These are phyloP conservation scores for Trichoderma asperellum DNA, from an alignment of 2,329 filamentous ascomycete genomes.

Conservation along the genomic window DNA sequence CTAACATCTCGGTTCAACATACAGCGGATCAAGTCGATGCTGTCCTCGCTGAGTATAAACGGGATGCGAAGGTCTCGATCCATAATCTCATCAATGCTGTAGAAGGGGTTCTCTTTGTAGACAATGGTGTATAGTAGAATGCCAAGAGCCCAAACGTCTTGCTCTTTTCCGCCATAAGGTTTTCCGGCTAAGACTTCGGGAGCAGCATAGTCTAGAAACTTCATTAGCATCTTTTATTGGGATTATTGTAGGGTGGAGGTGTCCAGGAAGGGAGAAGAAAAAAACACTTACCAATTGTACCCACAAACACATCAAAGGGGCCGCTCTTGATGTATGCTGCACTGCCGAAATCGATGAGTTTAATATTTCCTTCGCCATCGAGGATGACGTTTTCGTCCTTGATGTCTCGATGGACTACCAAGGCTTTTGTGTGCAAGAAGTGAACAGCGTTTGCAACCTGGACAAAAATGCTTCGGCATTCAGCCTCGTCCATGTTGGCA, in stretches of 20 bases:
- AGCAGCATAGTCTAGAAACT: conserved; percentile 81
- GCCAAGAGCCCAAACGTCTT: conserved; percentile 97
- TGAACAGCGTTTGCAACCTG: conserved; percentile 90
- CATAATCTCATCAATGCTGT: conserved; percentile 99
- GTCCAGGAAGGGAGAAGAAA: background rate
- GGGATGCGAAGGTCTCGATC: conserved; percentile 93
- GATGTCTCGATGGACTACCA: conserved; percentile 96
- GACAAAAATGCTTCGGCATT: conserved; percentile 92
- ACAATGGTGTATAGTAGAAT: conserved; percentile 98
- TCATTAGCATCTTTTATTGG: background rate
- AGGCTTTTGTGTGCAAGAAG: conserved; percentile 86
- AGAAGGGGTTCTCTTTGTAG: conserved; percentile 99
- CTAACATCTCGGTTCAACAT: conserved; percentile 94
- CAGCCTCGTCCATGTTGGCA: conserved; percentile 92
- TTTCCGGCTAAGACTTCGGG: conserved; percentile 95
- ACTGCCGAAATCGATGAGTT: conserved; percentile 97
- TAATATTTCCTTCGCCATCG: conserved; percentile 93
- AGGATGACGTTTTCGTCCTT: conserved; percentile 98
- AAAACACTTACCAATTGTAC: conserved; percentile 82
- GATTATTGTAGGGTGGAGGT: background rate
- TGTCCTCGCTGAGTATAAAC: conserved; percentile 85
- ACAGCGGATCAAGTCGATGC: conserved; percentile 84
- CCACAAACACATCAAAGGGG: conserved; percentile 98
- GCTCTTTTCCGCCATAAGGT: conserved; percentile 92
- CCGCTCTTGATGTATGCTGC: conserved; percentile 98